Conservation (phyloP, 208 protist genomes). For the Crithidia sp. region DNA sequence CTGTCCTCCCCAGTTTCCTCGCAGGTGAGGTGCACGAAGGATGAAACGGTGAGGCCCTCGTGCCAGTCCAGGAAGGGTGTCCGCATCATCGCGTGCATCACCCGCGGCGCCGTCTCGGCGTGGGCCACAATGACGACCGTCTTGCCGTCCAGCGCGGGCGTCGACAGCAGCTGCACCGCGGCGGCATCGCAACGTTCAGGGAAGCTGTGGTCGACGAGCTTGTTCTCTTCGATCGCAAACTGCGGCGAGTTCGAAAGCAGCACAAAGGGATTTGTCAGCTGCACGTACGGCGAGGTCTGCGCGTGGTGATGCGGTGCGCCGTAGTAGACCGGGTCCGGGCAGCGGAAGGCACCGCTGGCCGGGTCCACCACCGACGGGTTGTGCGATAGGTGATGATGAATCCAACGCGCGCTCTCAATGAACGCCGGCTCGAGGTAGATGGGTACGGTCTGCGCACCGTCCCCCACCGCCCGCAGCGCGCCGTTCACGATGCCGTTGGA, state of each 20-base stretch:
- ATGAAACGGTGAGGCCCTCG: constrained; percentile 31
- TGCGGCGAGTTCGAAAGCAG: constrained; percentile 31
- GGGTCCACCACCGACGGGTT: constrained; percentile 34
- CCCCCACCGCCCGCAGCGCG: constrained; percentile 13
- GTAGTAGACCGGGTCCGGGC: constrained; percentile 43
- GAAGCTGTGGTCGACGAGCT: constrained; percentile 41
- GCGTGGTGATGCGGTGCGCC: constrained; percentile 32
- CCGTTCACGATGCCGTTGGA: constrained; percentile 49
- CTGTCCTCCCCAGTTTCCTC: constrained; percentile 9
- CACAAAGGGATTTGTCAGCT: constrained; percentile 36
- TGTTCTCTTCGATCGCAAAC: constrained; percentile 27
- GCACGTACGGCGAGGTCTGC: constrained; percentile 38
- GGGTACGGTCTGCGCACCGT: constrained; percentile 17
- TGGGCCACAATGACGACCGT: constrained; percentile 47
- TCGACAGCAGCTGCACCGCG: constrained; percentile 21
- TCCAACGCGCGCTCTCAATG: constrained; percentile 50
- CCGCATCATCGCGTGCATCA: constrained; percentile 29
- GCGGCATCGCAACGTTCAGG: constrained; percentile 32
- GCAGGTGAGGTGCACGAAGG: constrained; percentile 29
- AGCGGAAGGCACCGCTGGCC: constrained; percentile 26
- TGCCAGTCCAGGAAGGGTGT: background rate
- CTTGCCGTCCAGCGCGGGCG: constrained; percentile 42
- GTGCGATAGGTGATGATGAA: constrained; percentile 42
- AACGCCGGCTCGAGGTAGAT: constrained; percentile 53
- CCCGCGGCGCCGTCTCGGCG: constrained; percentile 41